Evolutionary conservation across 2,329 filamentous ascomycete species (phyloP).

Genomic region (Trichophyton simii): DNA sequence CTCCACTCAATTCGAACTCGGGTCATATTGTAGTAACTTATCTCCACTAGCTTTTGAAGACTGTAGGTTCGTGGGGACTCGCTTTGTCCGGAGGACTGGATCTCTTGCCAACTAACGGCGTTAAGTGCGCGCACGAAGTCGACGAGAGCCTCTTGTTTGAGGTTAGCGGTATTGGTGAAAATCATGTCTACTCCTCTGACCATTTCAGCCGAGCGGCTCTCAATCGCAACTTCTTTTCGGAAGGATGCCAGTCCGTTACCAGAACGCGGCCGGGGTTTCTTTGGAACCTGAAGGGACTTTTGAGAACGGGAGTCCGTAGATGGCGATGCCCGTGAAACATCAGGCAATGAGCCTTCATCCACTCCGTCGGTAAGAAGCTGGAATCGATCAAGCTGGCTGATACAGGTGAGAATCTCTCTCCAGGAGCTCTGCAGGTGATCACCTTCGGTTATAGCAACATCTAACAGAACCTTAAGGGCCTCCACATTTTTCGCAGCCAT

Average conservation of each 20-base stretch:
- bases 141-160: constrained; percentile 88
- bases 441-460: constrained; percentile 85
- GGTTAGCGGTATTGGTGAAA: constrained; percentile 88
- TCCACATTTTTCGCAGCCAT: constrained; percentile 96
- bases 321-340: constrained; percentile 72
- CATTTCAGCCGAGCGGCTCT: constrained; percentile 85
- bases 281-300: constrained; percentile 50
- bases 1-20: constrained; percentile 97
- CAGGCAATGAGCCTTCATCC: constrained; percentile 81
- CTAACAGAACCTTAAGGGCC: constrained; percentile 78
- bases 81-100: constrained; percentile 90
- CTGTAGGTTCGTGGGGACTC: constrained; percentile 95
- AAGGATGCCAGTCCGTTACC: constrained; percentile 43
- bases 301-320: constrained; percentile 46
- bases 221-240: constrained; percentile 71
- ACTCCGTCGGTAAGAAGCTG: constrained; percentile 92
- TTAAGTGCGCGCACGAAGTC: constrained; percentile 86
- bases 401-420: constrained; percentile 88
- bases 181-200: constrained; percentile 88
- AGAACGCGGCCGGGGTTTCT: constrained; percentile 37
- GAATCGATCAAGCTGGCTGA: constrained; percentile 88
- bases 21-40: constrained; percentile 99
- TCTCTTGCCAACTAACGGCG: constrained; percentile 98
- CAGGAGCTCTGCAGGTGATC: constrained; percentile 81
- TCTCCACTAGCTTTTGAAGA: constrained; percentile 94